Percentiles rank a stretch among this genome's conserved stretches.
These are phyloP conservation scores for Albizia julibrissin DNA, from an alignment of 306 rosid species.

Conservation along the genomic window DNA sequence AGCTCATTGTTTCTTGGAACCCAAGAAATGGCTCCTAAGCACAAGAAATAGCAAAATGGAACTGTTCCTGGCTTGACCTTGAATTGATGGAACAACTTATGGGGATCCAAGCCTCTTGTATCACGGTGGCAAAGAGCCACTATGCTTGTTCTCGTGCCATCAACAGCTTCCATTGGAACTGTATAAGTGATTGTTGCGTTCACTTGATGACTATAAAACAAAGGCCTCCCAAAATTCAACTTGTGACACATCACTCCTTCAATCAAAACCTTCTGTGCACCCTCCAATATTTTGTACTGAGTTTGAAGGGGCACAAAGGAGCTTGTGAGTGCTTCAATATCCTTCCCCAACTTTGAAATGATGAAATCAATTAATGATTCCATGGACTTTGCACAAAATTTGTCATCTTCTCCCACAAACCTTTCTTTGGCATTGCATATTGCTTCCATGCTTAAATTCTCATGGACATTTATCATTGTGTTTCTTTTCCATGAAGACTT, in stretches of 20 bases:
- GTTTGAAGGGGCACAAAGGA: neutral
- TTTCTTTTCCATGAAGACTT: neutral
- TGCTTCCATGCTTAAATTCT: neutral
- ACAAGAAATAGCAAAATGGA: neutral
- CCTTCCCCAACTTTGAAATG: neutral
- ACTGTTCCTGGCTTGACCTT: neutral
- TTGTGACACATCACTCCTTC: neutral
- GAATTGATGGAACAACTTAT: neutral
- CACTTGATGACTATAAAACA: neutral
- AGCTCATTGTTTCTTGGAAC: neutral
- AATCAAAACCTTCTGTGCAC: slow-evolving; percentile 26
- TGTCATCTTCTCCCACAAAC: neutral
- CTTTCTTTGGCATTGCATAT: neutral
- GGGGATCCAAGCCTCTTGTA: neutral
- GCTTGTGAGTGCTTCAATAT: neutral
- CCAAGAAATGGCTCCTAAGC: neutral
- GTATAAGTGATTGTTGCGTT: neutral
- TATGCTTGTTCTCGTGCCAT: neutral
- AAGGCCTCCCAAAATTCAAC: neutral
- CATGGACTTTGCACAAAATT: neutral
- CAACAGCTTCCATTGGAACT: neutral
- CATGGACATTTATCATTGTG: neutral
- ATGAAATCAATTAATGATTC: neutral
- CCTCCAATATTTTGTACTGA: neutral
- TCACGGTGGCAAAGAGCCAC: neutral